Base-by-base conservation (phyloP, 78 protist genomes). In the Isochrysis galbana region DNA sequence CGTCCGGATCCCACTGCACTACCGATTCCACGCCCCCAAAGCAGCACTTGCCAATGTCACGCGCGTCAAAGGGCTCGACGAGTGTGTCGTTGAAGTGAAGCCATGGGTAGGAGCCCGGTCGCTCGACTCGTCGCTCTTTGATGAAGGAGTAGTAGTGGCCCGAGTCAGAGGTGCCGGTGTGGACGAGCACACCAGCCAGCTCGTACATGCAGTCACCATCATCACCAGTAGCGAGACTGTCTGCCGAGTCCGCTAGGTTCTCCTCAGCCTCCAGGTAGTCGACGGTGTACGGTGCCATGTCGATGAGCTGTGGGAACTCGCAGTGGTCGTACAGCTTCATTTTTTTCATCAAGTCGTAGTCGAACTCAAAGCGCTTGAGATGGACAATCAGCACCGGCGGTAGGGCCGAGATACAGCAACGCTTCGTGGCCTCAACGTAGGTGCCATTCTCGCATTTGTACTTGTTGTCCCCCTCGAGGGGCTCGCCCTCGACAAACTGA, bases 141-240 rank as follows among this genome's bases (percentile, higher is more conserved):
- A 95, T 95, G 90, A 93, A 95, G 36, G 98, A 90, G 61, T 95
- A 96, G 93, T 97, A 97, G 55, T 97, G 98, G 38, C 98, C 98
- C 3, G 95, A 94, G 46, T 97, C 98, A 4, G 98, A 94, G 3
- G 98, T 97, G 38, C 98, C 98, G 48, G 95, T 90, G 93, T 97
- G 98, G 19, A 97, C 96, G 23, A 97, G 94, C 55, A 97, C 93
- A 32, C 98, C 98, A n/a, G 45, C 82, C 21, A 97, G 90, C n/a
- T 93, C 94, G 74, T 96, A 97, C 32, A 87, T 69, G 89, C 69
- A 46, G 89, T 67, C 82, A 26, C 22, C 44, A 1, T 36, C 82
- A 1, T 72, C 82, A 17, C 0, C 82, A 39, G 26, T 39, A 11
- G 74, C 74, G 29, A 2, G n/a, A 32, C 29, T 17, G 14, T 21